phyloP scores from a whole-genome alignment of 208 protist species.

The Angomonas deanei region DNA sequence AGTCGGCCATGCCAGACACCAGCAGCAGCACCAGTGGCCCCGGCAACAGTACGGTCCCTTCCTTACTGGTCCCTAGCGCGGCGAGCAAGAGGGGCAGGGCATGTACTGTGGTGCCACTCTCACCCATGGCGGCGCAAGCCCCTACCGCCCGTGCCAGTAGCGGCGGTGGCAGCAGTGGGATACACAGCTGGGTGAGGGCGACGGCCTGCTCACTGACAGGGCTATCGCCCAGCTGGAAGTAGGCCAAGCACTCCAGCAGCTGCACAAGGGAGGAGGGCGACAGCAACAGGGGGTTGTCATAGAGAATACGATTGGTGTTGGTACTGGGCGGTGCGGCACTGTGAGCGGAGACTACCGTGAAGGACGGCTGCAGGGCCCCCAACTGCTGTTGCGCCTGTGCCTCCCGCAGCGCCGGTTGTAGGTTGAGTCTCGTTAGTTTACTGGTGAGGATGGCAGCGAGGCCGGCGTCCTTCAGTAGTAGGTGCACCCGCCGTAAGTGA shows the following conservation, averaged over 20 bases:
- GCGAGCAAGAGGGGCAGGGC: slow-evolving; percentile 50
- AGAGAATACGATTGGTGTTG: too few relatives aligned
- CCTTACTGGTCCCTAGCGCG: slow-evolving; percentile 14
- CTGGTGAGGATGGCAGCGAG: slow-evolving; percentile 59
- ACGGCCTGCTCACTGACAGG: slow-evolving; percentile 50
- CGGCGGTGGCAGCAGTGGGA: slow-evolving; percentile 41
- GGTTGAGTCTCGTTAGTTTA: slow-evolving; percentile 64
- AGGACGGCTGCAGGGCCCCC: background rate
- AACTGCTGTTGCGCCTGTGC: slow-evolving; percentile 16
- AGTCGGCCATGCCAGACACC: slow-evolving; percentile 5
- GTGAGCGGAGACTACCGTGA: too few relatives aligned
- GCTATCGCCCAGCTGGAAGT: slow-evolving; percentile 62
- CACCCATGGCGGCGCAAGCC: slow-evolving; percentile 55
- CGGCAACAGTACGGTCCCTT: slow-evolving; percentile 4
- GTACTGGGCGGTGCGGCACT: too few relatives aligned
- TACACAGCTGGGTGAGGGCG: slow-evolving; percentile 37
- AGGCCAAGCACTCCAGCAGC: slow-evolving; percentile 71
- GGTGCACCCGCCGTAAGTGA: slow-evolving; percentile 70
- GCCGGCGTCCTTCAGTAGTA: slow-evolving; percentile 43
- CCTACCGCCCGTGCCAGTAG: slow-evolving; percentile 60
- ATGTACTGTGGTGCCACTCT: slow-evolving; percentile 42
- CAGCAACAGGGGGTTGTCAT: background rate
- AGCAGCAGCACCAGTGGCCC: background rate
- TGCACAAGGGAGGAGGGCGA: slow-evolving; percentile 38
- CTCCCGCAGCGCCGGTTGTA: slow-evolving; percentile 42